Percentiles rank a stretch among this genome's conserved stretches.
Conservation (phyloP, 116 monocot species). For the Thalassia testudinum region DNA sequence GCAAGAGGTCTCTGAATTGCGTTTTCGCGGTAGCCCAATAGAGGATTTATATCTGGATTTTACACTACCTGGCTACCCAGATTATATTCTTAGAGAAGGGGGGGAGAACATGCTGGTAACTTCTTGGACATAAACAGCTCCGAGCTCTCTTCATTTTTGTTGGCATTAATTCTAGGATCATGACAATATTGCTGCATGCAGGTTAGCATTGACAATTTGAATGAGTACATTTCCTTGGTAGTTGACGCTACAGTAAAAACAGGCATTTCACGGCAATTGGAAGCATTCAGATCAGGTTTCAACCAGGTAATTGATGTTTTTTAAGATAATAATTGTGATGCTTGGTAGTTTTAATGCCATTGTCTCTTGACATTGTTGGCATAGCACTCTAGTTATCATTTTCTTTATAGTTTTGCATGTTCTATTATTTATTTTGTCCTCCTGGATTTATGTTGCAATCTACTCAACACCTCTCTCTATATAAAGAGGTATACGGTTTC, state of each 20-base stretch:
- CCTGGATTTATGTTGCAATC: too few species aligned
- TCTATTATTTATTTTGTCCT: too few species aligned
- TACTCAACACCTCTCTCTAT: too few species aligned
- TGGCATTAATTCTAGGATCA: background rate
- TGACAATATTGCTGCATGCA: constrained; percentile 10
- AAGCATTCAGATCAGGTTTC: constrained; percentile 85
- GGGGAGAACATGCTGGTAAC: constrained; percentile 39
- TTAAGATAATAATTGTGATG: background rate
- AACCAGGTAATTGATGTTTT: constrained; percentile 54
- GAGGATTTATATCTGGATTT: constrained; percentile 85
- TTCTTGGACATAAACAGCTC: background rate
- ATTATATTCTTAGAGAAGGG: constrained; percentile 70
- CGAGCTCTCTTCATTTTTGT: background rate
- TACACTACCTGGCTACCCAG: constrained; percentile 92
- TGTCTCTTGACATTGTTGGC: background rate
- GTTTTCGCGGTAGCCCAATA: constrained; percentile 59
- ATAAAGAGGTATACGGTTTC: too few species aligned
- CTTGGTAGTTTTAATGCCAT: too few species aligned
- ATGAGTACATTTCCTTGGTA: constrained; percentile 79
- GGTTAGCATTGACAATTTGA: constrained; percentile 82
- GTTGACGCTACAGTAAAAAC: constrained; percentile 85
- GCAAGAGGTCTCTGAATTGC: constrained; percentile 31
- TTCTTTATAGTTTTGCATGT: too few species aligned
- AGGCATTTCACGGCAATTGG: constrained; percentile 78
- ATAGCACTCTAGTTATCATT: too few species aligned